A percentile compares a stretch with the other conserved stretches of the same genome.
Evolutionary conservation across 345 rosid genomes (phyloP).

Genomic region (Eucalyptus pauciflora): DNA sequence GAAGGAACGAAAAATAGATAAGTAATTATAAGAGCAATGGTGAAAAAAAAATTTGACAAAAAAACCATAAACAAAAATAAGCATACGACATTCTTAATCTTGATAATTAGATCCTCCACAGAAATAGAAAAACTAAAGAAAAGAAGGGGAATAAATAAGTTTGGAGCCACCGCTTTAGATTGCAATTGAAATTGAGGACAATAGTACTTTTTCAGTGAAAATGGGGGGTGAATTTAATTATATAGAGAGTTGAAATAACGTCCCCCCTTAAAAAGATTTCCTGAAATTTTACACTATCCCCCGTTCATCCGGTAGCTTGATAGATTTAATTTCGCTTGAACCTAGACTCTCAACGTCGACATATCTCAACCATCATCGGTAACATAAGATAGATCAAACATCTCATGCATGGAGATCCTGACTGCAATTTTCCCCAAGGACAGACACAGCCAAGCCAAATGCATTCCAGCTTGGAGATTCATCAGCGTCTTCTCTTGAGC

Average conservation of each 20-base stretch:
- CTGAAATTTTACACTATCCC: neutral
- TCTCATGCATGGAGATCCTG: neutral
- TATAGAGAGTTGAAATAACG: neutral
- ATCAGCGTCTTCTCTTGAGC: neutral
- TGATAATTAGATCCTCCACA: neutral
- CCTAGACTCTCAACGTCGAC: neutral
- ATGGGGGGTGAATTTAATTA: neutral
- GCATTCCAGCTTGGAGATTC: neutral
- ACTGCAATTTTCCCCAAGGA: neutral
- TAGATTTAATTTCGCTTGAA: fast-evolving
- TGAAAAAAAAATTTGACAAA: neutral
- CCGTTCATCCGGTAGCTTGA: neutral
- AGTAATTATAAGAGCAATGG: too few relatives aligned
- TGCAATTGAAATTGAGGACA: neutral
- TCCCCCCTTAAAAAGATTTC: neutral
- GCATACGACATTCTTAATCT: neutral
- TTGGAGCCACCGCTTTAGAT: neutral
- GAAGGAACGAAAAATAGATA: too few relatives aligned
- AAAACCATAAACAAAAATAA: neutral
- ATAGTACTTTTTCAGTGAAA: neutral
- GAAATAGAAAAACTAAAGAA: neutral
- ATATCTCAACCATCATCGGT: neutral
- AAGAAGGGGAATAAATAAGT: neutral
- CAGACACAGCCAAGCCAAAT: neutral
- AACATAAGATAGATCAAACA: neutral